Evolutionary conservation across 2,329 filamentous ascomycete genomes (phyloP).

Genomic region (Coleophoma eucalyptorum): DNA sequence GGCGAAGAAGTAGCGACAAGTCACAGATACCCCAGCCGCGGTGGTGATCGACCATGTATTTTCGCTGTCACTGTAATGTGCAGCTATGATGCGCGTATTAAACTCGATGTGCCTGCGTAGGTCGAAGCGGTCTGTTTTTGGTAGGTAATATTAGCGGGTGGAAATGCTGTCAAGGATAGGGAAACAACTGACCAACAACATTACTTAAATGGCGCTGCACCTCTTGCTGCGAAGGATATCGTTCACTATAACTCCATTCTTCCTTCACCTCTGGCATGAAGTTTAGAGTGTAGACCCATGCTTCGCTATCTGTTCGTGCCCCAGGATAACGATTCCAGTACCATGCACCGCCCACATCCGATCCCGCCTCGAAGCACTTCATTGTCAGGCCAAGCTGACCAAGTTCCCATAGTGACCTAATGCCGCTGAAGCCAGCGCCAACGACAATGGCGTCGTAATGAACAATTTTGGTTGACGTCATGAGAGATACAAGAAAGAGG

Average conservation of each 20-base stretch:
- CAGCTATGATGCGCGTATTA: background rate
- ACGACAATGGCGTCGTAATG: slow-evolving; percentile 4
- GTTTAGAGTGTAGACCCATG: slow-evolving; percentile 1
- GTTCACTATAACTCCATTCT: background rate
- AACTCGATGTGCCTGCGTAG: background rate
- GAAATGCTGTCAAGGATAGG: no score
- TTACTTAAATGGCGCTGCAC: background rate
- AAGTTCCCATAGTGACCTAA: background rate
- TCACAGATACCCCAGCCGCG: background rate
- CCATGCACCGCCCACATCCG: slow-evolving; percentile 5
- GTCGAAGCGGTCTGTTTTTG: background rate
- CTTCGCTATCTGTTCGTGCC: slow-evolving; percentile 2
- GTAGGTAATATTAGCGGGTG: no score
- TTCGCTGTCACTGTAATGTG: background rate
- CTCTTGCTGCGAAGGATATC: background rate
- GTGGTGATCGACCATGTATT: background rate
- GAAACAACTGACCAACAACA: background rate
- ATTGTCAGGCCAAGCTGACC: background rate
- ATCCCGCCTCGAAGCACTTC: slow-evolving; percentile 2
- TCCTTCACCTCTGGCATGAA: background rate
- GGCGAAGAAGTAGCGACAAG: background rate
- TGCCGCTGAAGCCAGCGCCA: slow-evolving; percentile 7
- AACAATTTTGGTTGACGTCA: background rate
- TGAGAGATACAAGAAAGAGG: background rate
- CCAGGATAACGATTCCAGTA: slow-evolving; percentile 9